Evolutionary conservation across 768 basidiomycete genomes (phyloP), one percentile per base, ranked within the genome.

Genomic region (Boletus eberwhitei): DNA sequence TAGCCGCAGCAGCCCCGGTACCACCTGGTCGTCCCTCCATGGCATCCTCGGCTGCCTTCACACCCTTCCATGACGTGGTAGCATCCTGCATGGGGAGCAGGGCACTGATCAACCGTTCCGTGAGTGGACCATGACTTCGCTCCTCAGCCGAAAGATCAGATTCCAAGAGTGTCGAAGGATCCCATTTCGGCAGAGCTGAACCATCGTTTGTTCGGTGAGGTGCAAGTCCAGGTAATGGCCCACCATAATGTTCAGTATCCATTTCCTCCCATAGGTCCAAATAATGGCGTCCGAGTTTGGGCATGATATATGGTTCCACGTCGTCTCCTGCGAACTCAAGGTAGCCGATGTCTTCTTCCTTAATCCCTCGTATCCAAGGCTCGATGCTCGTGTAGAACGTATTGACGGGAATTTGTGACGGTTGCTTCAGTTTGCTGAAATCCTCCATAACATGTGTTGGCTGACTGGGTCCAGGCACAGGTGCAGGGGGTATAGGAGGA

Each of bases 311-410:
- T 0, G 92, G 88, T 53, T 93, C 90, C 9, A 90, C 77, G 57
- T 97, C 94, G 64, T 98, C 94, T n/a, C 82, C 90, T 12, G 87
- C 86, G 64, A 90, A 90, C 55, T 92, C 89, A 49, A 99, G 78
- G 71, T 93, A 95, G 3, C 96, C 96, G 29, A 98, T 75, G 66
- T 99, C 97, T 71, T 98, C 97, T 72, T 98, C 97, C 58, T 88
- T 88, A 41, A 98, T 85, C 22, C 84, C 82, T 48, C 94, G 86
- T 64, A 95, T 77, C 77, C 90, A 99, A 12, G 90, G 88, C 64
- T 98, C 96, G 43, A 96, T 83, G 63, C 85, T 88, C 24, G 87
- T 77, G 71, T 93, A 93, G 67, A 97, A 98, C 1, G 92, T 93
- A 31, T 75, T 80, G 29, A 87, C 80, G 19, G 76, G 77, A 11